Conservation (phyloP, 129 eudicot genomes). For the Tanacetum coccineum region DNA sequence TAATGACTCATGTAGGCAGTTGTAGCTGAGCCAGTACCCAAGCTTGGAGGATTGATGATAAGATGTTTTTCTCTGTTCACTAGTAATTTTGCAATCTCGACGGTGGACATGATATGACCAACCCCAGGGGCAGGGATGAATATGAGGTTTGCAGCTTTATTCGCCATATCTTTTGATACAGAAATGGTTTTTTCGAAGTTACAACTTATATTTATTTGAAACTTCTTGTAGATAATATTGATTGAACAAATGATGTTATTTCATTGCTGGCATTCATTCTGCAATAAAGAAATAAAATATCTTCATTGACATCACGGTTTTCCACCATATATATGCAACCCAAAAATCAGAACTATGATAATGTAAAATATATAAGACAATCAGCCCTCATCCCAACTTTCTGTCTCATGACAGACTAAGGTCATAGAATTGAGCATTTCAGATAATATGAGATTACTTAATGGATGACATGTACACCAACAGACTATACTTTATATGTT, state of each 20-base stretch:
- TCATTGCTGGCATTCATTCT: neutral
- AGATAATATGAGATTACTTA: neutral
- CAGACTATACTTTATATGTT: no score
- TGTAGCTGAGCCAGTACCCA: neutral
- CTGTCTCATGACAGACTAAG: neutral
- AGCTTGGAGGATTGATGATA: slow-evolving; percentile 9
- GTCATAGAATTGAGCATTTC: neutral
- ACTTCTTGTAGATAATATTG: neutral
- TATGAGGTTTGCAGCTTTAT: slow-evolving; percentile 22
- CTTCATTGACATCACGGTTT: slow-evolving; percentile 1
- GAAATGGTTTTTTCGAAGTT: neutral
- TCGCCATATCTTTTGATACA: slow-evolving; percentile 19
- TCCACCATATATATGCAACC: neutral
- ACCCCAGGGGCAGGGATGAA: slow-evolving; percentile 42
- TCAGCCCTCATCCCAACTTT: neutral
- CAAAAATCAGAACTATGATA: neutral
- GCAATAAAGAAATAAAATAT: no score
- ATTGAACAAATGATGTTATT: neutral
- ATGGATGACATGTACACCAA: neutral
- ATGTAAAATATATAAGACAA: neutral
- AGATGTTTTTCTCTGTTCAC: slow-evolving; percentile 23
- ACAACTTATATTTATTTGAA: neutral
- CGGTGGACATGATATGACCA: slow-evolving; percentile 37
- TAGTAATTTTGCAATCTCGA: slow-evolving; percentile 41
- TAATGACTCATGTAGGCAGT: neutral